Evolutionary conservation across 2,329 filamentous ascomycete species (phyloP).

Genomic region (Aureobasidium sp.): DNA sequence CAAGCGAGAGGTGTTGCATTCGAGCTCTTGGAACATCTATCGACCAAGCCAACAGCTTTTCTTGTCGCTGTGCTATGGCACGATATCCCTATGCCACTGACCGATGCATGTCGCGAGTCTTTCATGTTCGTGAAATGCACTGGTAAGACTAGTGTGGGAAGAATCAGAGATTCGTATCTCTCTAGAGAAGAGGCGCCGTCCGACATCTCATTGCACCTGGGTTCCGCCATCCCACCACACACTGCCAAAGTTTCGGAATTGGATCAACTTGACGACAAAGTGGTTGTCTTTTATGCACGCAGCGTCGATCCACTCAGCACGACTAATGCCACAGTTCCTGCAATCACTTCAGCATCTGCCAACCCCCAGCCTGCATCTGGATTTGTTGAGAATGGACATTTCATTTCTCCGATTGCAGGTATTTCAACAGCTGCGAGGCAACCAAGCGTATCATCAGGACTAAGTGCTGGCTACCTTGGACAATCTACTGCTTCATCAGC

Average conservation of each 20-base stretch:
- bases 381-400: neutral
- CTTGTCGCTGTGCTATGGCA: conserved; percentile 30
- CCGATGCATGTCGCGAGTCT: conserved; percentile 22
- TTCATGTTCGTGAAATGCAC: conserved; percentile 32
- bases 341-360: neutral
- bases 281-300: neutral
- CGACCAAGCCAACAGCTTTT: conserved; percentile 22
- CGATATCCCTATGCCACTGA: conserved; percentile 16
- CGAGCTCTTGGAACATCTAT: conserved; percentile 17
- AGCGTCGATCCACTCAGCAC: neutral
- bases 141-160: conserved; percentile 22
- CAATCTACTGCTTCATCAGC: neutral
- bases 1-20: neutral
- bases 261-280: neutral
- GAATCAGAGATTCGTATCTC: conserved; percentile 23
- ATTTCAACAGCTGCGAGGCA: neutral
- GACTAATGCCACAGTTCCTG: neutral
- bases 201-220: neutral
- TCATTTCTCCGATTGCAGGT: neutral
- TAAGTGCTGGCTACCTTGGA: neutral
- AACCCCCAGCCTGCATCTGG: neutral
- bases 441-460: neutral
- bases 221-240: neutral
- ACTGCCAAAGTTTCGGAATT: neutral
- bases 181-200: neutral